Evolutionary conservation across 306 rosid genomes (phyloP).

Genomic region (Rosa persica): DNA sequence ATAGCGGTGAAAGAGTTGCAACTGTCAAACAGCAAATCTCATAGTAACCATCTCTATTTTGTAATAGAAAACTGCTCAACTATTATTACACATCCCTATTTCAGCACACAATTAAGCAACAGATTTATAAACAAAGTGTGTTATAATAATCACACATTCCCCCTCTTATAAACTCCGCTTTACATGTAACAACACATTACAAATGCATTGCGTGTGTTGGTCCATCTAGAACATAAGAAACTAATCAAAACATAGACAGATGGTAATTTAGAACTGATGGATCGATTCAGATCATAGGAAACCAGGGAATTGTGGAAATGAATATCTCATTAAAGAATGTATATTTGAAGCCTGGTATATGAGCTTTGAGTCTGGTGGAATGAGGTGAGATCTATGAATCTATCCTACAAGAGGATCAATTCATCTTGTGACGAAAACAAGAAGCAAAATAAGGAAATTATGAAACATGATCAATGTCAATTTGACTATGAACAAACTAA

Average conservation of each 20-base stretch:
- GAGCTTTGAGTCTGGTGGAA: background rate
- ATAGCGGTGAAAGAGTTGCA: conserved; percentile 38
- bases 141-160: background rate
- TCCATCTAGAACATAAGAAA: background rate
- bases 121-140: background rate
- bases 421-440: background rate
- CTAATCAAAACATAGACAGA: background rate
- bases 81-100: background rate
- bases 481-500: background rate
- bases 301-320: background rate
- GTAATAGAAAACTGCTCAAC: background rate
- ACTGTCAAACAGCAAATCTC: conserved; percentile 8
- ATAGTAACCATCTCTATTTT: background rate
- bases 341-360: background rate
- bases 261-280: background rate
- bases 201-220: background rate
- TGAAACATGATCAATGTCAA: background rate
- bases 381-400: background rate
- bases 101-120: background rate
- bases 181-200: background rate
- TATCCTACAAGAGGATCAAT: background rate
- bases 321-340: background rate
- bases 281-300: background rate
- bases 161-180: background rate
- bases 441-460: background rate